These are phyloP conservation scores for Gnaphalium uliginosum DNA, from an alignment of 129 eudicot genomes.

Conservation along the genomic window DNA sequence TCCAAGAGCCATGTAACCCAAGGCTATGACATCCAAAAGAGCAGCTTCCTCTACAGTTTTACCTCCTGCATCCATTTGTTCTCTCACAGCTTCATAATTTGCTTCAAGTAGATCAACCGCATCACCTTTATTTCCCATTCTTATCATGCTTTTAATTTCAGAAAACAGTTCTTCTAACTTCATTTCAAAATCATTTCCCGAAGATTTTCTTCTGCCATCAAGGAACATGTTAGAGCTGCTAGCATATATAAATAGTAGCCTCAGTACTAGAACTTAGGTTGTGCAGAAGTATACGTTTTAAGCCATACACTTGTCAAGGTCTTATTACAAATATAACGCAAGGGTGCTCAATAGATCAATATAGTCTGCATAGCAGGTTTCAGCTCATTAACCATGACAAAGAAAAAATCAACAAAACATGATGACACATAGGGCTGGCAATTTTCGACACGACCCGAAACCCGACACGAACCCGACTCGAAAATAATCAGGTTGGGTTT, in stretches of 20 bases:
- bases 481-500: no score
- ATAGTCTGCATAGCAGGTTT: not conserved
- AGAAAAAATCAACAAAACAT: no score
- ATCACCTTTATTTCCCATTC: slow-evolving; percentile 57
- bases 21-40: slow-evolving; percentile 67
- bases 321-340: slow-evolving; percentile 5
- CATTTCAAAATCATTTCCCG: slow-evolving; percentile 55
- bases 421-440: no score
- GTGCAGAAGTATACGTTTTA: slow-evolving; percentile 8
- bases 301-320: slow-evolving; percentile 11
- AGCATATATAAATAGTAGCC: slow-evolving; percentile 23
- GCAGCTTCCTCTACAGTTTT: slow-evolving; percentile 79
- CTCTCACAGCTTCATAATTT: slow-evolving; percentile 74
- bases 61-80: slow-evolving; percentile 56
- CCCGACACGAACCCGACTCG: no score
- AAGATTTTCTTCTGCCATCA: slow-evolving; percentile 36
- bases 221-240: slow-evolving; percentile 33
- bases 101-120: slow-evolving; percentile 75
- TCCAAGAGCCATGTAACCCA: slow-evolving; percentile 78
- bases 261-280: slow-evolving; percentile 1
- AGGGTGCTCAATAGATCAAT: not conserved
- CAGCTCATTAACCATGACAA: no score
- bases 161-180: slow-evolving; percentile 64
- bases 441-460: no score
- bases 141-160: slow-evolving; percentile 70